phyloP scores from a whole-genome alignment of 2,329 filamentous ascomycete species.

The Fusarium sp. region DNA sequence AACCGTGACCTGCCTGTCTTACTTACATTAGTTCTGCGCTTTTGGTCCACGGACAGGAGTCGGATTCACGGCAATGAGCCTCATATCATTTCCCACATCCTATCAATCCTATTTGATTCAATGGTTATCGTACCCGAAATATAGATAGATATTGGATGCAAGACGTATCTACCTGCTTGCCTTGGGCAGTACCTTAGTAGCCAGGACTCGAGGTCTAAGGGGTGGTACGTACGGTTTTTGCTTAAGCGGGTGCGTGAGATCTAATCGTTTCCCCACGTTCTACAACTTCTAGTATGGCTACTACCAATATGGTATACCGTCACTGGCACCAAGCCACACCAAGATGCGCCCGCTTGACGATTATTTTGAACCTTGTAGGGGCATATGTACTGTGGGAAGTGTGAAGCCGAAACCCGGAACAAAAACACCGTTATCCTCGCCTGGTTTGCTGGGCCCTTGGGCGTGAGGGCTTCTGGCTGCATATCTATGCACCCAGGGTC shows the following conservation, averaged over 20 bases:
- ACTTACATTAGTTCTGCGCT: conserved; percentile 21
- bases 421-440: conserved; percentile 1
- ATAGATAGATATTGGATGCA: conserved; percentile 13
- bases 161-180: neutral
- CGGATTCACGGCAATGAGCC: neutral
- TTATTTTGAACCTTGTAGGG: neutral
- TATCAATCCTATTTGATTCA: neutral
- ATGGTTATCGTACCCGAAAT: conserved; percentile 20
- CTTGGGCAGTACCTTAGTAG: neutral
- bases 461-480: neutral
- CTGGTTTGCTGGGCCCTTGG: conserved; percentile 1
- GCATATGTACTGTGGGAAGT: neutral
- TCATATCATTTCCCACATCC: conserved; percentile 2
- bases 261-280: conserved; percentile 20
- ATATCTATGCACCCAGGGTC: conserved; percentile 27
- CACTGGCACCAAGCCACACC: neutral
- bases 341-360: neutral
- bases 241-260: conserved; percentile 12
- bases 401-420: conserved; percentile 1
- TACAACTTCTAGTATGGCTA: neutral
- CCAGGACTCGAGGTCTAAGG: neutral
- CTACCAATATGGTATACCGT: neutral
- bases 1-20: conserved; percentile 15
- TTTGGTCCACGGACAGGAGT: neutral
- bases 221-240: conserved; percentile 6